Percentiles rank a stretch among this genome's conserved stretches.
phyloP scores from a whole-genome alignment of 495 filamentous ascomycete genomes.

The Lasiosphaeris hirsuta region DNA sequence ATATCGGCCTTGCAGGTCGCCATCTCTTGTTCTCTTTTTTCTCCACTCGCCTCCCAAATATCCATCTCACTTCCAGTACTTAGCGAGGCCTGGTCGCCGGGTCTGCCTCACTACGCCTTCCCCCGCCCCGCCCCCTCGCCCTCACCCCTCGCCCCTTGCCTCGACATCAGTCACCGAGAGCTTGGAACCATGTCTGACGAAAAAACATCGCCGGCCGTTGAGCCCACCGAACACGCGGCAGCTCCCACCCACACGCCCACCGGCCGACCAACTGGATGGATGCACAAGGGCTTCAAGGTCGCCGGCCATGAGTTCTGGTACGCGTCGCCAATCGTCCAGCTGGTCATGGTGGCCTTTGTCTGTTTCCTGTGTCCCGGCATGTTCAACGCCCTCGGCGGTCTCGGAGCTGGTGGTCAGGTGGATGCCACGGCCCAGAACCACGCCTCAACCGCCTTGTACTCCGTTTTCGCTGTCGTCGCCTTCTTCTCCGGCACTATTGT shows the following conservation, averaged over 20 bases:
- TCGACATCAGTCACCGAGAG: not conserved
- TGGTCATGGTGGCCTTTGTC: constrained; percentile 74
- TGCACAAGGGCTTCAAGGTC: constrained; percentile 63
- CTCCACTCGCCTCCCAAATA: not conserved
- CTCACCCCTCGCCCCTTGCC: not conserved
- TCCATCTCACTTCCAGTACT: not conserved
- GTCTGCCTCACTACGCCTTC: not conserved
- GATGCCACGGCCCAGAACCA: constrained; percentile 62
- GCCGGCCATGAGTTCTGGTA: constrained; percentile 60
- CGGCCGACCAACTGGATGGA: constrained; percentile 54
- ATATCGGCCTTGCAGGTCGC: constrained; percentile 7
- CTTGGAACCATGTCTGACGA: constrained; percentile 15
- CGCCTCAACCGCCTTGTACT: constrained; percentile 71
- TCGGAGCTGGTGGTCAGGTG: constrained; percentile 72
- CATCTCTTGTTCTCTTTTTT: not conserved
- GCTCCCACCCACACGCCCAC: not conserved
- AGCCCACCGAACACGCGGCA: not conserved
- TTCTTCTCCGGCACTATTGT: constrained; percentile 82
- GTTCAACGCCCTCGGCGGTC: constrained; percentile 73
- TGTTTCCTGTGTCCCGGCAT: constrained; percentile 89
- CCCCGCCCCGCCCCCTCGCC: not conserved
- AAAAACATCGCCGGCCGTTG: constrained; percentile 6
- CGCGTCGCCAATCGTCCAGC: constrained; percentile 71
- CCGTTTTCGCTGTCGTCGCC: constrained; percentile 79
- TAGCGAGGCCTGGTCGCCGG: not conserved